Base-by-base conservation (phyloP, 2,329 filamentous ascomycete species). In the Scedosporium aurantiacum region DNA sequence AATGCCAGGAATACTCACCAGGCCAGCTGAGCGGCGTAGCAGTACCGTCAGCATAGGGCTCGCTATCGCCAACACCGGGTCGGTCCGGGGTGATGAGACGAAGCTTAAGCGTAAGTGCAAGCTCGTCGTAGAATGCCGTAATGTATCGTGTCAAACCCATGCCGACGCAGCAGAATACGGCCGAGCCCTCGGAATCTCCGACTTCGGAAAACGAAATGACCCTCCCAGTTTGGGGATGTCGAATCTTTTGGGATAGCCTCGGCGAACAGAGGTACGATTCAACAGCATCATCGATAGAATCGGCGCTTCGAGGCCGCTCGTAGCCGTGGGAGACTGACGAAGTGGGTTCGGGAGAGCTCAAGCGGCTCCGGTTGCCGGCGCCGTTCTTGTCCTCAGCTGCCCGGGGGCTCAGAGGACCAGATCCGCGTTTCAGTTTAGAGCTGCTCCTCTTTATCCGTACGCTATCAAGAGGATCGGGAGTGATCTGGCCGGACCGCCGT, bases 121-220 rank as follows among this genome's bases (percentile, higher is more conserved):
- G 79, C 72, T 99, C 94, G 71, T 99, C 94, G 70, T 97, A 99
- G 71, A 99, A 99, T 0, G 92, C 91, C 63, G 91, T 97, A 63
- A 99, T 89, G 71, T 94, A 99, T 73, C 94, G 84, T 10, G 94
- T 99, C 68, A 99, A 75, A 0, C 94, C 94, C 94, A 99, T 99
- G 21, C 94, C 94, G 2, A 99, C 91, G 69, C 94, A 99, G 71
- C 94, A 95, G 67, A 99, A 92, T 1, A 99, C 90, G 2, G 91
- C 93, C 66, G 88, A 93, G 1, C 94, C 94, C 52, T 93, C 85
- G 0, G 92, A 86, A 71, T 97, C 92, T 14, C 94, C 94, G 2
- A 99, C 94, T 72, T 99, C 94, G 0, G 93, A 97, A 70, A 97
- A 99, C 0, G 91, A 95, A 66, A 99, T 97, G 2, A 88, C 80